A percentile compares a stretch with the other conserved stretches of the same genome.
phyloP scores from a whole-genome alignment of 306 rosid genomes.

The Aeschynomene evenia region DNA sequence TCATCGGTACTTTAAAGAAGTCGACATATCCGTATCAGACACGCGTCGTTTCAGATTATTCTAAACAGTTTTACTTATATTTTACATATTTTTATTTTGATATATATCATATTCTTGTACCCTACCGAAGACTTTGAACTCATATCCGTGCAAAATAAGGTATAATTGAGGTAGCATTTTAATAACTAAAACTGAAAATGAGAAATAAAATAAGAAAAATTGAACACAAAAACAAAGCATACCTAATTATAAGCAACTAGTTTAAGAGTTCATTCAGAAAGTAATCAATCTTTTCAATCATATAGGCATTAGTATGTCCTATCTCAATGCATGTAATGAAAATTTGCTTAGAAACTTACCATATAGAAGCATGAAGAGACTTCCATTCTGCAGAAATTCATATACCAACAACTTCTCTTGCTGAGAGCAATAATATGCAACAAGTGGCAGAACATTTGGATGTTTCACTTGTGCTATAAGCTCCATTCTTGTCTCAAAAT shows the following conservation, averaged over 20 bases:
- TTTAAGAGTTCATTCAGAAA: neutral
- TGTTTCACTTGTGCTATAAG: constrained; percentile 50
- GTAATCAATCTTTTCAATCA: no score
- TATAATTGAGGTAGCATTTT: neutral
- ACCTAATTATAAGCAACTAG: neutral
- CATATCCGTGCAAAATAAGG: no score
- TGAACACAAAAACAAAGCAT: neutral
- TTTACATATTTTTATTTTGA: no score
- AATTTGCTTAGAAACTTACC: constrained; percentile 37
- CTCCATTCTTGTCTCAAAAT: constrained; percentile 52
- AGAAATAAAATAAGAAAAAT: neutral
- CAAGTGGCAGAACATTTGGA: constrained; percentile 45
- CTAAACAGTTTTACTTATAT: no score
- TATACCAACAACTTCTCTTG: constrained; percentile 78
- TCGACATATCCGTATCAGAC: no score
- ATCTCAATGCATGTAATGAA: neutral
- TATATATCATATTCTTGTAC: no score
- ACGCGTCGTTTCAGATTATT: no score
- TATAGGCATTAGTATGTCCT: neutral
- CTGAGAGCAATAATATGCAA: constrained; percentile 69
- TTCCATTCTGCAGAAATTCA: constrained; percentile 66
- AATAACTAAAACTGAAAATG: neutral
- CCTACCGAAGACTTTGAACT: no score
- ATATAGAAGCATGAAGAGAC: constrained; percentile 66
- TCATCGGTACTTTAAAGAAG: no score